These are phyloP conservation scores for Chiua sp. DNA, from an alignment of 1,284 basidiomycete genomes.

Conservation along the genomic window DNA sequence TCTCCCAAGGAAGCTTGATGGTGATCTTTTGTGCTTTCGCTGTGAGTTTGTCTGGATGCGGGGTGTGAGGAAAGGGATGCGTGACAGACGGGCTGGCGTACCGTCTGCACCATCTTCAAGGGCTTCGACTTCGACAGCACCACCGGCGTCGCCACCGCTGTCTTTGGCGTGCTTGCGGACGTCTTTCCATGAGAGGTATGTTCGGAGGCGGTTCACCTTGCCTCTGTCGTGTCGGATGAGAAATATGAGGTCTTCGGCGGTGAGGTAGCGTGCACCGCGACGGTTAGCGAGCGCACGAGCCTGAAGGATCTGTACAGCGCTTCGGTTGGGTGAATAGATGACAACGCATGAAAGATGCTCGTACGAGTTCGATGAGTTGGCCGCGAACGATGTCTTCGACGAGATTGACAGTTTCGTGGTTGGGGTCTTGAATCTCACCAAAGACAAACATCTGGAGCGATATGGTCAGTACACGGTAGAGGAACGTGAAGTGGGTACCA, in stretches of 20 bases:
- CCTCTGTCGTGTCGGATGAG: constrained; percentile 94
- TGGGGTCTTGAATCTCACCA: constrained; percentile 92
- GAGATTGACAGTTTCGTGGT: constrained; percentile 86
- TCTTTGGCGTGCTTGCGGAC: constrained; percentile 97
- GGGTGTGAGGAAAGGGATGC: neutral
- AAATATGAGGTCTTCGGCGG: constrained; percentile 96
- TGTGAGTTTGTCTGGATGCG: constrained; percentile 75
- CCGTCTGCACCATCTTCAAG: constrained; percentile 81
- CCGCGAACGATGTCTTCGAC: constrained; percentile 97
- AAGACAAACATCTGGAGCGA: constrained; percentile 90
- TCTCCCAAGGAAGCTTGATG: constrained; percentile 97
- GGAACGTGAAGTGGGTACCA: constrained; percentile 48
- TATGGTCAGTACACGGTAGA: neutral
- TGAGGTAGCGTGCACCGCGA: constrained; percentile 84
- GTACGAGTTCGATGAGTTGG: constrained; percentile 91
- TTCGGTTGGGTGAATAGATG: neutral
- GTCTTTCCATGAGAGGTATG: constrained; percentile 98
- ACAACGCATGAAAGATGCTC: constrained; percentile 24
- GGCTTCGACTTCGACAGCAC: constrained; percentile 79
- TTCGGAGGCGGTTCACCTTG: constrained; percentile 92
- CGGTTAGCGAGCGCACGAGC: constrained; percentile 85
- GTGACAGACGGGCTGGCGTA: constrained; percentile 34
- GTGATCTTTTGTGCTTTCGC: constrained; percentile 92
- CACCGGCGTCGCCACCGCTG: constrained; percentile 77
- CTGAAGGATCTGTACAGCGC: constrained; percentile 78